These are phyloP conservation scores for Meyerozyma sp. DNA, from an alignment of 1,139 yeast species.

Conservation along the genomic window DNA sequence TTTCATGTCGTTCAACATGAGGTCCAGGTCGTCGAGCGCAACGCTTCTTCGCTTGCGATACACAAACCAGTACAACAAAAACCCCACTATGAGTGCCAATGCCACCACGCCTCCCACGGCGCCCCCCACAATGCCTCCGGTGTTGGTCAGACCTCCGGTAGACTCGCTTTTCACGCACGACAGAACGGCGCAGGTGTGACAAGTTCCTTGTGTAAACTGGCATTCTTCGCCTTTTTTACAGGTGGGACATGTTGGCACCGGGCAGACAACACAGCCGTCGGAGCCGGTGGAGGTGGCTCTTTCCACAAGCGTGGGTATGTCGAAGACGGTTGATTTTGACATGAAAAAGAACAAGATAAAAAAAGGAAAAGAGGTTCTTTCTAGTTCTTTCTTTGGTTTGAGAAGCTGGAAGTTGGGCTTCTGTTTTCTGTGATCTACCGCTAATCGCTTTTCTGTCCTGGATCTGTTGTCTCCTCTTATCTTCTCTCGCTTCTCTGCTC, in stretches of 20 bases:
- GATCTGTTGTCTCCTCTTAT: too few species aligned
- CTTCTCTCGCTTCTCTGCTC: too few species aligned
- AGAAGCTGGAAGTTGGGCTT: too few species aligned
- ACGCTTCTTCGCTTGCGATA: conserved; percentile 16
- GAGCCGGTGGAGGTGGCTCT: conserved; percentile 10
- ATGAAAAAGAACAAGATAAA: too few species aligned
- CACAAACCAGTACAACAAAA: conserved; percentile 24
- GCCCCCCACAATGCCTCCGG: conserved; percentile 65
- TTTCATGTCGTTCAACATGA: conserved; percentile 9
- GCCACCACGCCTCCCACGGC: conserved; percentile 45
- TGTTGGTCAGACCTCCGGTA: conserved; percentile 6
- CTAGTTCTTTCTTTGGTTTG: too few species aligned
- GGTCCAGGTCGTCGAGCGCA: conserved; percentile 12
- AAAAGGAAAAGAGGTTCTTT: too few species aligned
- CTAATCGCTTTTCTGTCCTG: too few species aligned
- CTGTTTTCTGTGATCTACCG: too few species aligned
- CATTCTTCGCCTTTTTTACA: conserved; percentile 54
- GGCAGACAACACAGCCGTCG: conserved; percentile 49
- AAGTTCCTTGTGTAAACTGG: conserved; percentile 47
- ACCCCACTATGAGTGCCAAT: conserved; percentile 26
- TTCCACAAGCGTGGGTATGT: not conserved
- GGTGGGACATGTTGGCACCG: conserved; percentile 43
- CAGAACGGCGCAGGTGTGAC: conserved; percentile 51
- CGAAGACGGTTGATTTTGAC: not conserved
- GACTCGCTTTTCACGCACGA: conserved; percentile 35